These are phyloP conservation scores for Fusarium newnesense DNA, from an alignment of 2,329 filamentous ascomycete genomes.

Conservation along the genomic window DNA sequence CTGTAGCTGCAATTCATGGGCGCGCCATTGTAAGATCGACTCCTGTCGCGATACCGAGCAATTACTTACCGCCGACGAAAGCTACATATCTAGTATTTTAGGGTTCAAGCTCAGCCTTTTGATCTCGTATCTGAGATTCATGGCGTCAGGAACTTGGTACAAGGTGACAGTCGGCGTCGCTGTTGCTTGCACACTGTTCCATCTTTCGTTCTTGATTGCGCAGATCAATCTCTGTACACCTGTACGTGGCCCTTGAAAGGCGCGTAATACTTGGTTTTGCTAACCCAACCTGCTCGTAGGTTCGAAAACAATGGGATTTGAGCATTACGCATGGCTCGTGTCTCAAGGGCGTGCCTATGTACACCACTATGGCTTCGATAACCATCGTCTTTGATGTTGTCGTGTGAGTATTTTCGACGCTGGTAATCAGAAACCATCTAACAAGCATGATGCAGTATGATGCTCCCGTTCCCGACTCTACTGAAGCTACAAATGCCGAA, in stretches of 20 bases:
- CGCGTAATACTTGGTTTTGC: neutral
- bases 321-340: constrained; percentile 51
- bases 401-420: constrained; percentile 47
- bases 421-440: fast-evolving
- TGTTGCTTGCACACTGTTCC: constrained; percentile 50
- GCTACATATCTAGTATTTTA: constrained; percentile 55
- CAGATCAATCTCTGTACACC: constrained; percentile 52
- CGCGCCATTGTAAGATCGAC: constrained; percentile 52
- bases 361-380: constrained; percentile 54
- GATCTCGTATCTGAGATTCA: constrained; percentile 57
- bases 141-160: constrained; percentile 50
- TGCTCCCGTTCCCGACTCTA: constrained; percentile 55
- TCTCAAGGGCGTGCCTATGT: constrained; percentile 53
- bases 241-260: constrained; percentile 16
- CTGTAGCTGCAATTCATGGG: constrained; percentile 52
- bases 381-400: constrained; percentile 55
- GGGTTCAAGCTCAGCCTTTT: constrained; percentile 60
- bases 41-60: neutral
- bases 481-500: constrained; percentile 50
- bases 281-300: neutral
- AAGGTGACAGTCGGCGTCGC: constrained; percentile 49
- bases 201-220: constrained; percentile 51
- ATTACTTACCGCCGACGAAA: constrained; percentile 18
- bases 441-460: constrained; percentile 44
- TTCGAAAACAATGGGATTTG: constrained; percentile 54